Evolutionary conservation across 352 stramenopile genomes (phyloP), one percentile per base, ranked within the genome.

Genomic region (Blastocystis hominis): DNA sequence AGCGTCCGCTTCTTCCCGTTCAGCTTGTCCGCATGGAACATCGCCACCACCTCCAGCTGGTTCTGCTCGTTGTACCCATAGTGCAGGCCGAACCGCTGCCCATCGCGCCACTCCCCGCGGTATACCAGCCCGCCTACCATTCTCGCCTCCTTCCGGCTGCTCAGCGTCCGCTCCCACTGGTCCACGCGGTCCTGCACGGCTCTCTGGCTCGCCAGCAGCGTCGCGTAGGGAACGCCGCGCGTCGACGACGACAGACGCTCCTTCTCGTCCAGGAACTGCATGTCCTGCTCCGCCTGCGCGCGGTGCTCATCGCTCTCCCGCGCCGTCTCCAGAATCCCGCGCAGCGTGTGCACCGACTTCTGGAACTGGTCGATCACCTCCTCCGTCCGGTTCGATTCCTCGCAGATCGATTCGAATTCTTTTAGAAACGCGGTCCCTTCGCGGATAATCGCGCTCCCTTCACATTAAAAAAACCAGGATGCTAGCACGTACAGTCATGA

Each of bases 401-500:
- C n/a, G n/a, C 47, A 68, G 20, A 50, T 84, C 50, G 36, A 2
- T 9, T 10, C 72, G 55, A 84, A 84, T 3, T 38, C 44, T 20
- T 66, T 15, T 34, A 68, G 3, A 44, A 84, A 84, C 54, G 1
- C 6, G 15, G 2, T 15, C 0, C 72, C 72, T 24, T 84, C 47
- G 10, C 46, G 30, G 15, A 66, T n/a, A 53, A 84, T 84, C 24
- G 13, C 9, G 5, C 24, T 54, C 72, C 50, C 72, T 84, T 68
- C 38, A 68, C 30, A 24, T 64, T 9, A 66, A 38, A 30, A 30
- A 30, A 0, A 30, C 7, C 55, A 17, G 13, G 34, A n/a, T 7
- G 2, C 20, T 34, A 36, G n/a, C 55, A 5, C 55, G 15, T 68
- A 84, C 72, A 84, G 72, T 84, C 72, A 47, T 84, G 72, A 40